Base-by-base conservation (phyloP, 2,329 filamentous ascomycete species). In the Aspergillus versicolor region DNA sequence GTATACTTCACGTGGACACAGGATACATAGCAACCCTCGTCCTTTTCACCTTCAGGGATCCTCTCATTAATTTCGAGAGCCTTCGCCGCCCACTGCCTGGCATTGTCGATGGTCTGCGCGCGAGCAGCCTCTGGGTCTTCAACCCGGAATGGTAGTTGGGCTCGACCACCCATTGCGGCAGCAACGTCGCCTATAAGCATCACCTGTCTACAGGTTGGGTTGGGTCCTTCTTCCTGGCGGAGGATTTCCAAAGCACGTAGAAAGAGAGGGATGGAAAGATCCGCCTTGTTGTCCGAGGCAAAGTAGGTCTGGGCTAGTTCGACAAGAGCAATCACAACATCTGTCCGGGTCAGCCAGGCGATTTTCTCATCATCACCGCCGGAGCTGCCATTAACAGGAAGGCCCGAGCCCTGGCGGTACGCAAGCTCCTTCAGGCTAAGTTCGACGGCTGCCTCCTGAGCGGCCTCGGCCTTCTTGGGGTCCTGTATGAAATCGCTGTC, bases 1-100 rank as follows among this genome's bases (percentile, higher is more conserved):
- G 95, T 96, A 73, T 91, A 89, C n/a, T 90, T 86, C 7, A 92
- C 89, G 5, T 88, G 89, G 2, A 88, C 89, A 68, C 92, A 97
- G 1, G 88, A 90, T 55, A 88, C 74, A 70, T 96, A 91, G 68
- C 93, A 97, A 68, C 96, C 91, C 49, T 87, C 81, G 2, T 86
- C 90, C 41, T 90, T 81, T 3, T 85, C 78, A 0, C 89, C 84
- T 4, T 87, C 84, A 54, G 81, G 75, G 42, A 95, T 87, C 27
- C 84, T 82, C 7, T 80, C 79, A 1, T 88, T 85, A 56, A 91
- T 83, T 21, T 81, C 79, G 34, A 92, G 77, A 3, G 92, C 89
- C 68, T 93, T 93, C 51, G 83, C 77, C 5, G 91, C 90, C 92
- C 92, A 97, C 63, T 85, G 83, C 37, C 83, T 82, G 5, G 90